Conservation (phyloP, 345 rosid species). For the Draba incana region DNA sequence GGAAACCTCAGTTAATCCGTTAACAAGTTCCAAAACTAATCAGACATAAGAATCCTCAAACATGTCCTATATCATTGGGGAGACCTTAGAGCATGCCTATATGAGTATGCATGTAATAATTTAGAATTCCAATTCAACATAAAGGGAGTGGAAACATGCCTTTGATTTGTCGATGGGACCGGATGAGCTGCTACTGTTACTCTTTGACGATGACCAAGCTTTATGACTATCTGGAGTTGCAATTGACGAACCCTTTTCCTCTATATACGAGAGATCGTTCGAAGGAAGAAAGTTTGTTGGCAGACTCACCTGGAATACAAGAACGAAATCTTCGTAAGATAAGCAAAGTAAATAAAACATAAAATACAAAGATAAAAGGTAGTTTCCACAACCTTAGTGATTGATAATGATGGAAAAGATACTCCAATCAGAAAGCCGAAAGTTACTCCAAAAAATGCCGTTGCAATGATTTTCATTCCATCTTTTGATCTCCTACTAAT, state of each 20-base stretch:
- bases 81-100: conserved; percentile 6
- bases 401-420: conserved; percentile 70
- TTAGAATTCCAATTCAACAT: conserved; percentile 15
- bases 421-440: conserved; percentile 80
- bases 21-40: neutral
- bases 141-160: conserved; percentile 48
- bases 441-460: conserved; percentile 68
- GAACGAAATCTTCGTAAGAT: neutral
- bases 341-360: conserved; percentile 16
- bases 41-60: conserved; percentile 1
- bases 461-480: conserved; percentile 65
- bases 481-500: conserved; percentile 68
- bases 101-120: neutral
- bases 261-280: conserved; percentile 49
- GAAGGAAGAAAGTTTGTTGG: conserved; percentile 57
- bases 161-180: conserved; percentile 47
- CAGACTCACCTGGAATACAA: conserved; percentile 60
- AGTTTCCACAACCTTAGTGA: conserved; percentile 62
- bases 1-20: neutral
- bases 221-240: conserved; percentile 49
- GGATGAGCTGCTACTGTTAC: conserved; percentile 41
- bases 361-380: conserved; percentile 10
- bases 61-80: neutral
- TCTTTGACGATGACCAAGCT: conserved; percentile 47
- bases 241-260: conserved; percentile 47